These are phyloP conservation scores for Tuber brumale DNA, from an alignment of 495 filamentous ascomycete species.

Conservation along the genomic window DNA sequence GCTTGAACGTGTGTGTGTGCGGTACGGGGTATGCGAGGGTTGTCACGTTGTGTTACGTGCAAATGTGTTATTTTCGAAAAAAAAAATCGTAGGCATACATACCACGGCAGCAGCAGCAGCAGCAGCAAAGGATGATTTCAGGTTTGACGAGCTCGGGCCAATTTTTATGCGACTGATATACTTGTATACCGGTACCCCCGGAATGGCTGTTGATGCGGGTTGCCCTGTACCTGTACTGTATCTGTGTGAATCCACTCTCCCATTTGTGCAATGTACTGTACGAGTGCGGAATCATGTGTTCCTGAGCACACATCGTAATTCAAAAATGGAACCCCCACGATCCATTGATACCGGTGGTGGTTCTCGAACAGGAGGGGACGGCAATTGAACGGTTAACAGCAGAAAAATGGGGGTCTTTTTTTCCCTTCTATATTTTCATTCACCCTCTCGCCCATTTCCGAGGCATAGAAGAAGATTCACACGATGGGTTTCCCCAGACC, in stretches of 20 bases:
- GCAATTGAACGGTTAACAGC: neutral
- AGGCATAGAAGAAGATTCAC: no score
- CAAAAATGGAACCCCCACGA: neutral
- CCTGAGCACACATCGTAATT: neutral
- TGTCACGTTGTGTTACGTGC: neutral
- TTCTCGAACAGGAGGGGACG: neutral
- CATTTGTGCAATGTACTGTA: neutral
- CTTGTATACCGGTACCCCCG: neutral
- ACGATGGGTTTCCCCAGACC: no score
- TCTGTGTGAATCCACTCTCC: neutral
- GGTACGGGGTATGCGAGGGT: no score
- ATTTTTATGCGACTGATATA: neutral
- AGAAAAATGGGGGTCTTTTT: neutral
- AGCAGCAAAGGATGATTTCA: neutral
- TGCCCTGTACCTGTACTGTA: neutral
- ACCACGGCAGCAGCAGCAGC: no score
- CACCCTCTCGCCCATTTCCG: neutral
- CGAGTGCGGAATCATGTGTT: no score
- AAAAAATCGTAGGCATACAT: neutral
- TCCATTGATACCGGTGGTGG: neutral
- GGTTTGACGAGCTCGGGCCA: constrained; percentile 5
- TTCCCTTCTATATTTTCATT: neutral
- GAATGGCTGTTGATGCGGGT: neutral
- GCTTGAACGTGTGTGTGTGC: neutral
- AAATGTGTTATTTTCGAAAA: neutral